Evolutionary conservation across 805 yeast genomes (phyloP).

Genomic region (Wickerhamomyces chambardii): DNA sequence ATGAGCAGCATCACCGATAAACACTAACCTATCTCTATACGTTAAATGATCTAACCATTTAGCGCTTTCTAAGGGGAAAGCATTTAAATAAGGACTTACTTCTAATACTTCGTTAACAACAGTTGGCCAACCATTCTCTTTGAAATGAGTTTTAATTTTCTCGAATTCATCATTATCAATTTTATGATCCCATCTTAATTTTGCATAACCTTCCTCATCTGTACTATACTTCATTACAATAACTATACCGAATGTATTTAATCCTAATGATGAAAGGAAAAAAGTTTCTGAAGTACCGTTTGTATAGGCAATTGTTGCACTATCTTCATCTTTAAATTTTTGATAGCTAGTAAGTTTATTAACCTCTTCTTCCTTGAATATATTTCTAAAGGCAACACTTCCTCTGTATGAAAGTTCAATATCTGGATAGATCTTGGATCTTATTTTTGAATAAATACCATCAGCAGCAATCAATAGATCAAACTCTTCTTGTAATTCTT

Average conservation of each 20-base stretch:
- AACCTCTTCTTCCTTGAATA: background rate
- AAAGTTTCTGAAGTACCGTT: background rate
- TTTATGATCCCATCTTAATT: background rate
- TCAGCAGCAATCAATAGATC: constrained; percentile 2
- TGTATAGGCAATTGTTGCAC: no score
- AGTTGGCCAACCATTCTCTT: background rate
- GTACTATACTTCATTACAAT: background rate
- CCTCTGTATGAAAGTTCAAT: background rate
- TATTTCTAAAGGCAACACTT: constrained; percentile 1
- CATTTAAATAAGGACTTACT: background rate
- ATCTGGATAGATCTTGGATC: background rate
- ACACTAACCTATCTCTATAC: background rate
- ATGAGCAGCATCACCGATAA: constrained; percentile 4
- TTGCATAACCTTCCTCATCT: background rate
- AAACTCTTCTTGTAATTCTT: background rate
- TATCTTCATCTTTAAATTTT: background rate
- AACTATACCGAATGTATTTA: background rate
- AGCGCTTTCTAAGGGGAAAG: constrained; percentile 2
- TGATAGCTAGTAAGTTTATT: background rate
- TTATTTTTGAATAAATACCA: constrained; percentile 2
- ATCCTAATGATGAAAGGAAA: background rate
- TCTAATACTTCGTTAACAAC: background rate
- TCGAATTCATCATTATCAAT: background rate
- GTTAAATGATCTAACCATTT: constrained; percentile 1
- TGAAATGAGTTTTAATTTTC: background rate